These are phyloP conservation scores for Lunasporangiospora selenospora DNA, from an alignment of 192 early-diverging fungal genomes.

Conservation along the genomic window DNA sequence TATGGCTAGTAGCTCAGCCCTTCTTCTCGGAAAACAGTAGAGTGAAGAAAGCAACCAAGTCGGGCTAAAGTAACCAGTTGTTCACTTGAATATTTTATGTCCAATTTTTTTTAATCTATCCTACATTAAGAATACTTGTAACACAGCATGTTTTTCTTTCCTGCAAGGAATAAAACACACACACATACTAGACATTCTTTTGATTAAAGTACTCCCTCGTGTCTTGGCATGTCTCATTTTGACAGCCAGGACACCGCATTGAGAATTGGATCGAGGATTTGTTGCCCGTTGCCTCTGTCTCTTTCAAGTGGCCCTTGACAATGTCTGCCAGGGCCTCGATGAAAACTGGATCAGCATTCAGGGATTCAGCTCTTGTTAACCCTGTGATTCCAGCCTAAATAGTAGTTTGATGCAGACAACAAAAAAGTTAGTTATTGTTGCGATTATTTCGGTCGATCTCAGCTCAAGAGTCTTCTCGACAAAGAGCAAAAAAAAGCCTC, in stretches of 20 bases:
- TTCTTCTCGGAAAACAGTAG: too few relatives aligned
- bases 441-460: neutral
- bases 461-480: neutral
- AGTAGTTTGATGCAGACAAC: neutral
- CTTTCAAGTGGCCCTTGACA: slow-evolving; percentile 79
- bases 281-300: slow-evolving; percentile 14
- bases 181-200: too few relatives aligned
- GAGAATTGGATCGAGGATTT: slow-evolving; percentile 61
- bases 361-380: slow-evolving; percentile 86
- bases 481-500: neutral
- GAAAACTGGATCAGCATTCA: slow-evolving; percentile 93
- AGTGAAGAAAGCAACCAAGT: too few relatives aligned
- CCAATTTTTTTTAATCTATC: too few relatives aligned
- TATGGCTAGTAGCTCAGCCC: too few relatives aligned
- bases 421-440: slow-evolving; percentile 6
- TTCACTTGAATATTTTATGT: too few relatives aligned
- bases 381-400: slow-evolving; percentile 79
- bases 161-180: too few relatives aligned
- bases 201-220: slow-evolving; percentile 76
- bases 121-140: too few relatives aligned
- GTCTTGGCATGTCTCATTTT: slow-evolving; percentile 66
- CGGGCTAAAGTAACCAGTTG: too few relatives aligned
- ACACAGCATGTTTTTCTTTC: too few relatives aligned
- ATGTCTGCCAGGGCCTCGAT: slow-evolving; percentile 89
- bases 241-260: slow-evolving; percentile 79